These are phyloP conservation scores for Phaseolus lunatus DNA, from an alignment of 306 rosid species.

Conservation along the genomic window DNA sequence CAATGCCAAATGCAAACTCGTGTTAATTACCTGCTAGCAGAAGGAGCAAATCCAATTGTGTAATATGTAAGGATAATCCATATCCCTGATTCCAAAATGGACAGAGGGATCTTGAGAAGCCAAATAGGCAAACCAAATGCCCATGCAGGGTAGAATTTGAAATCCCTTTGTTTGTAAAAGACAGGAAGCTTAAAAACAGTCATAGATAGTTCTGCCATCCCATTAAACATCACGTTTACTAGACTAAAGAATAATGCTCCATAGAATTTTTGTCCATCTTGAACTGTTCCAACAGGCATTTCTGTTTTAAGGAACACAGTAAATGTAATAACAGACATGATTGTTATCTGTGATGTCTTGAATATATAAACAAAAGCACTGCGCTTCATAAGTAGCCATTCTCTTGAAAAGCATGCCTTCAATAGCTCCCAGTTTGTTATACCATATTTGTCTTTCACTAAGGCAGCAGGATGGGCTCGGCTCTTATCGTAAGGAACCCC, in stretches of 20 bases:
- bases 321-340: constrained; percentile 57
- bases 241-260: constrained; percentile 74
- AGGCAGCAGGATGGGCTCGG: constrained; percentile 65
- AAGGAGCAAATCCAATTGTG: constrained; percentile 83
- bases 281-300: constrained; percentile 64
- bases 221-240: constrained; percentile 74
- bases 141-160: constrained; percentile 80
- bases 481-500: constrained; percentile 62
- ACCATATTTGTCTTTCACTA: constrained; percentile 71
- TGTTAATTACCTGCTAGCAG: constrained; percentile 29
- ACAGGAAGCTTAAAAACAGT: constrained; percentile 68
- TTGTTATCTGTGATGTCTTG: constrained; percentile 66
- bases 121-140: constrained; percentile 75
- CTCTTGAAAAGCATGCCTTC: constrained; percentile 79
- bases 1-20: not conserved
- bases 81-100: constrained; percentile 63
- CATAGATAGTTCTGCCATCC: constrained; percentile 67
- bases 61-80: constrained; percentile 78
- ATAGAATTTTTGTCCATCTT: constrained; percentile 59
- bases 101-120: constrained; percentile 74
- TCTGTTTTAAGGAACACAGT: constrained; percentile 72
- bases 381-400: constrained; percentile 71
- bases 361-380: constrained; percentile 59
- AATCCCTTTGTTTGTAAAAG: constrained; percentile 76
- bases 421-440: constrained; percentile 70